These are phyloP conservation scores for Orbilia ellipsospora DNA, from an alignment of 2,329 filamentous ascomycete genomes.

Conservation along the genomic window DNA sequence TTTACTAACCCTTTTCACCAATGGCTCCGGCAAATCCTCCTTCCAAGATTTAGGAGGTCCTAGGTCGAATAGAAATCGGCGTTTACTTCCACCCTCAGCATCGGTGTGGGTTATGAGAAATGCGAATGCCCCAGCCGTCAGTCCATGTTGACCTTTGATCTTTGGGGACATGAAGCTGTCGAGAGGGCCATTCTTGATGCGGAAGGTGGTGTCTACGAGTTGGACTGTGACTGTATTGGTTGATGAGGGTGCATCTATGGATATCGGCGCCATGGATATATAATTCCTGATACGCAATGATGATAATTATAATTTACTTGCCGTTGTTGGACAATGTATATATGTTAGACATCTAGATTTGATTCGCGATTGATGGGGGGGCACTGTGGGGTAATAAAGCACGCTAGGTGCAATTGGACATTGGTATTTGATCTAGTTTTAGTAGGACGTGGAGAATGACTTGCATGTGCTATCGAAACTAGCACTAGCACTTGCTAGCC, in stretches of 20 bases:
- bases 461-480: slow-evolving; percentile 4
- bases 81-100: background rate
- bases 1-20: slow-evolving; percentile 9
- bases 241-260: slow-evolving; percentile 30
- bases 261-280: background rate
- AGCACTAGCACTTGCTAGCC: background rate
- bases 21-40: slow-evolving; percentile 20
- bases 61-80: slow-evolving; percentile 38
- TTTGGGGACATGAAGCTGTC: slow-evolving; percentile 17
- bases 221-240: slow-evolving; percentile 24
- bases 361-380: background rate
- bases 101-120: slow-evolving; percentile 39
- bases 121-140: slow-evolving; percentile 27
- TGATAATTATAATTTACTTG: no score
- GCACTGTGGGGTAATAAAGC: background rate
- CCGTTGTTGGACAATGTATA: no score
- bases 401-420: no score
- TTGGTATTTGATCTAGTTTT: no score
- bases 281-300: no score
- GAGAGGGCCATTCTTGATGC: slow-evolving; percentile 32
- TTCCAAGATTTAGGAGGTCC: slow-evolving; percentile 45
- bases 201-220: slow-evolving; percentile 42
- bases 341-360: background rate
- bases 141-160: slow-evolving; percentile 30
- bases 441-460: slow-evolving; percentile 1